These are phyloP conservation scores for Solanum rostratum DNA, from an alignment of 257 asterid species.

Conservation along the genomic window DNA sequence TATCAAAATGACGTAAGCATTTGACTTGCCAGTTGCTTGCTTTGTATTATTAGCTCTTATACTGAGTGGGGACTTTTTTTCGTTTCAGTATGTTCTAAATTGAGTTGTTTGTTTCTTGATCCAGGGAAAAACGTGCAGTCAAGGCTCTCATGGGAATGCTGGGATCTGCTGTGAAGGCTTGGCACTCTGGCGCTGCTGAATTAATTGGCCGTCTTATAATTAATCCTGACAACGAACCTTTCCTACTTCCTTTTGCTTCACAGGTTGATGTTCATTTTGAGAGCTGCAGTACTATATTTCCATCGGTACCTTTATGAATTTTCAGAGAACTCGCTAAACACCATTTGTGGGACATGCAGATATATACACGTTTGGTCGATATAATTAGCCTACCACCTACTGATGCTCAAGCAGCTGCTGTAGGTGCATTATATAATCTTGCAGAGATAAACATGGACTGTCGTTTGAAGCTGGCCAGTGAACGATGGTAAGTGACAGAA, in stretches of 20 bases:
- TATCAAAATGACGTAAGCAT: slow-evolving; percentile 74
- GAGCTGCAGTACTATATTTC: not conserved
- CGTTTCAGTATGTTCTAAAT: not conserved
- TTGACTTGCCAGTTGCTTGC: not conserved
- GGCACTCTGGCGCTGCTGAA: slow-evolving; percentile 99
- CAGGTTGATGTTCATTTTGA: slow-evolving; percentile 40
- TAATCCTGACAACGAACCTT: slow-evolving; percentile 92
- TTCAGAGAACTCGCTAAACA: not conserved
- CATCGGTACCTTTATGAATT: not conserved
- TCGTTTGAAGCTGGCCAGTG: slow-evolving; percentile 87
- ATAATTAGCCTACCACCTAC: slow-evolving; percentile 75
- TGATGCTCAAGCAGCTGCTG: slow-evolving; percentile 95
- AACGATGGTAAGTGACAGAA: slow-evolving; percentile 54
- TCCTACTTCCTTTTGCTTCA: slow-evolving; percentile 76
- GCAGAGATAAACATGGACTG: slow-evolving; percentile 89
- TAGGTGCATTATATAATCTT: slow-evolving; percentile 90
- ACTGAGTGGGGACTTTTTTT: slow-evolving; percentile 5
- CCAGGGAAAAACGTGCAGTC: slow-evolving; percentile 80
- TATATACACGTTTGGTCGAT: slow-evolving; percentile 72
- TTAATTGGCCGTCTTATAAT: slow-evolving; percentile 84
- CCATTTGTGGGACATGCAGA: slow-evolving; percentile 28
- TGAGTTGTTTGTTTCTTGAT: not conserved
- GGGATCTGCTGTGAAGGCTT: slow-evolving; percentile 76
- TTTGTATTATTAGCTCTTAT: not conserved
- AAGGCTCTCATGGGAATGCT: slow-evolving; percentile 89